Conservation (phyloP, 176 grass and related monocot species). For the Raddia guianensis region DNA sequence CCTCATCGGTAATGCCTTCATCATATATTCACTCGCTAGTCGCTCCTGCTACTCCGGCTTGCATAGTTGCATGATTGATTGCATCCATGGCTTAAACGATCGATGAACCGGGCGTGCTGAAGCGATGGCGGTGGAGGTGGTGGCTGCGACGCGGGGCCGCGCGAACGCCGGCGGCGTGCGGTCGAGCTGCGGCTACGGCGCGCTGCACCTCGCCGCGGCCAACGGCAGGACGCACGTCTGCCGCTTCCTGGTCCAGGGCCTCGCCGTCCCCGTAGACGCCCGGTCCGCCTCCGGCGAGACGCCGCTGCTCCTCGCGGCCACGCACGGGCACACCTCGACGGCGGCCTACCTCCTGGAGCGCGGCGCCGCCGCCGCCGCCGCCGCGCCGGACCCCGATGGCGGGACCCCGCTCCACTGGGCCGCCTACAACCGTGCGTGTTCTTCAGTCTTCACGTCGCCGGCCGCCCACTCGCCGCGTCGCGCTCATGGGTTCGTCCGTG, state of each 20-base stretch:
- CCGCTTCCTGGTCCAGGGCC: constrained; percentile 9
- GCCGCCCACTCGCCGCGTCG: not conserved
- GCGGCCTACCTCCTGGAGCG: constrained; percentile 35
- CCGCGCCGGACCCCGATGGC: constrained; percentile 4
- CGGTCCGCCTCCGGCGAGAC: constrained; percentile 6
- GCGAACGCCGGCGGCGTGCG: not conserved
- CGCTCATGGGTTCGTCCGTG: not conserved
- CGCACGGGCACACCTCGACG: not conserved
- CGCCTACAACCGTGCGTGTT: constrained; percentile 29
- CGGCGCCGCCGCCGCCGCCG: not conserved
- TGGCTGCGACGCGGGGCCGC: not conserved
- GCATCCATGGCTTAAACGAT: not conserved
- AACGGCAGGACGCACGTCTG: constrained; percentile 34
- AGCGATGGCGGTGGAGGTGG: constrained; percentile 33
- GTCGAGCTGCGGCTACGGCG: constrained; percentile 6
- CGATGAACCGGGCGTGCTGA: not conserved
- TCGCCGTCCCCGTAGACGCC: constrained; percentile 4
- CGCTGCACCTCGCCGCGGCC: constrained; percentile 22
- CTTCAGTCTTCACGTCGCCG: not conserved
- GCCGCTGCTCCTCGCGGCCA: constrained; percentile 29
- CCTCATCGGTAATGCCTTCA: not conserved
- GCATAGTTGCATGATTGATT: not conserved
- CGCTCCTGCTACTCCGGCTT: not conserved
- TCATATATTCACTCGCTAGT: not conserved
- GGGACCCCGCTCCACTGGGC: constrained; percentile 39